Base-by-base conservation (phyloP, 1,284 basidiomycete genomes). In the Puccinia novopanici region DNA sequence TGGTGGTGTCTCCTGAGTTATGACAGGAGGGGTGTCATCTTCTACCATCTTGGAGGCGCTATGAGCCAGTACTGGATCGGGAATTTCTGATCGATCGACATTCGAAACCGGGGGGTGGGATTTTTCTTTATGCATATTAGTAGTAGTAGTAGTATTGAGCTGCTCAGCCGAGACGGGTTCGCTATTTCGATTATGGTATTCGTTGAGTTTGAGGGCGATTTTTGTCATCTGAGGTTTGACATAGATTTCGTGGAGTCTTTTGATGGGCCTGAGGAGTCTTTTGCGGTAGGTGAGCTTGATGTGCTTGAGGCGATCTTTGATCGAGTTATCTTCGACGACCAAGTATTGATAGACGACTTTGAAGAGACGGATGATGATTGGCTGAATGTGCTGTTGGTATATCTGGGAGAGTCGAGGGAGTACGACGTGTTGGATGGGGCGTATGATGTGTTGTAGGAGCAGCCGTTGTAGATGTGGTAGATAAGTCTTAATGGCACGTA, bases 141-240 rank as follows among this genome's bases (percentile, higher is more conserved):
- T 12, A 19, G 19, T 3, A 30, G 19, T 12, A 30, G 57, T 61
- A 61, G n/a, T 27, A 27, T 61, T 61, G n/a, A 37, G 24, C 12
- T 4, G 37, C 3, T 67, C 24, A 45, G 15, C 13, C 2, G 27
- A n/a, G 45, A 40, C 37, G 5, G 27, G 34, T 8, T 67, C 63
- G 15, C 15, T 45, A 10, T 67, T 22, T 3, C 63, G 63, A n/a
- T n/a, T 61, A n/a, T 27, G 55, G 55, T 55, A 75, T 45, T 75
- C 73, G 37, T 75, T 59, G 5, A 75, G 54, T 45, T 75, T 75
- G 52, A 54, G 27, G 24, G n/a, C 55, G 27, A 75, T 75, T 37
- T 75, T 75, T 2, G 52, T 19, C 12, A 75, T 27, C 34, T 75
- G 73, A 61, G 73, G 73, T 5, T 40, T 75, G 73, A 75, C 55